Conservation (phyloP, 164 flowering plant species). For the Dillenia suffruticosa region DNA sequence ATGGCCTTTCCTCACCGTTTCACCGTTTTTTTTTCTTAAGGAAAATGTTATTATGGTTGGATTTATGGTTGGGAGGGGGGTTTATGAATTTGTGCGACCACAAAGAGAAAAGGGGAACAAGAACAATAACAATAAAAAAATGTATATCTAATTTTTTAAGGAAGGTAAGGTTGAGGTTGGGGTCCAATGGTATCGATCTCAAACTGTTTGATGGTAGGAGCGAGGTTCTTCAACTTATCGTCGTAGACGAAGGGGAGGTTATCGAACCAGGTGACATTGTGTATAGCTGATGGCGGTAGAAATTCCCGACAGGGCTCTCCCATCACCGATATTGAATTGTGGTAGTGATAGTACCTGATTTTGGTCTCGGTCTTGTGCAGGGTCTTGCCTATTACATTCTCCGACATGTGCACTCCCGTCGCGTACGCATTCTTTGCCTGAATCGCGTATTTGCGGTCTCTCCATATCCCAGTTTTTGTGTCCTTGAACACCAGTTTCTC, state of each 20-base stretch:
- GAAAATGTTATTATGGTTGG: no score
- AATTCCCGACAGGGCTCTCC: constrained; percentile 56
- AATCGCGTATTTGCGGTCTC: constrained; percentile 48
- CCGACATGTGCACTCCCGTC: constrained; percentile 56
- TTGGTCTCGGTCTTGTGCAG: constrained; percentile 40
- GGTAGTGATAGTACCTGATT: constrained; percentile 66
- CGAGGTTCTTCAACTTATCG: constrained; percentile 52
- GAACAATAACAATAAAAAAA: no score
- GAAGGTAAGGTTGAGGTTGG: no score
- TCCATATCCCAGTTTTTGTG: constrained; percentile 30
- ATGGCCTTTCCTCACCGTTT: no score
- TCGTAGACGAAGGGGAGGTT: constrained; percentile 61
- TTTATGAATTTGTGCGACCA: no score
- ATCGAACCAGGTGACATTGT: constrained; percentile 33
- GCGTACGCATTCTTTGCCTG: constrained; percentile 45
- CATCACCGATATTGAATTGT: constrained; percentile 45
- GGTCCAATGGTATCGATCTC: constrained; percentile 37
- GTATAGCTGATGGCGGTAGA: constrained; percentile 35
- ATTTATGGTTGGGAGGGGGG: no score
- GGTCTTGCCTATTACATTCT: constrained; percentile 39
- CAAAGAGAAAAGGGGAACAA: no score
- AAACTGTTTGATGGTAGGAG: constrained; percentile 38
- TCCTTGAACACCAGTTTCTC: constrained; percentile 53
- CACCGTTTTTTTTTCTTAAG: no score
- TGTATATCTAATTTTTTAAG: no score